These are phyloP conservation scores for Mycena chlorophos DNA, from an alignment of 768 basidiomycete species.

Conservation along the genomic window DNA sequence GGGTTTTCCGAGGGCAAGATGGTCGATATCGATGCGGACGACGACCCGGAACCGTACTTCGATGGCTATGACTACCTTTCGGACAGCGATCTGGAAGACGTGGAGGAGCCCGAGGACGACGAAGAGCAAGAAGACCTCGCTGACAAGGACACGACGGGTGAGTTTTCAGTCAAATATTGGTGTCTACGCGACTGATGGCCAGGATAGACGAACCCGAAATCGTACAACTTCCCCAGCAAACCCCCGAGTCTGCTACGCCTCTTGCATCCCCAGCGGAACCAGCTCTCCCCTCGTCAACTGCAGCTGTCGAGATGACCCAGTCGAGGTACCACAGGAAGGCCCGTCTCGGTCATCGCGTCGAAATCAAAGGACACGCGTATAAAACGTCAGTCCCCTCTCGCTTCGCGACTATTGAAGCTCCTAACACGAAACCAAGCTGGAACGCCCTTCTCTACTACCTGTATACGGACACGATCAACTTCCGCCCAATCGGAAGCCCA, in stretches of 20 bases:
- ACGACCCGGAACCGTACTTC: not conserved
- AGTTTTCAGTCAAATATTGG: no score
- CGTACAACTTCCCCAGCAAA: no score
- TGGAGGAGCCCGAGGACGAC: not conserved
- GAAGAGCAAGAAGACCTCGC: not conserved
- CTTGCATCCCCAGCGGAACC: no score
- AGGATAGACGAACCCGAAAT: no score
- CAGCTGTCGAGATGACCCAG: not conserved
- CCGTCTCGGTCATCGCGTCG: conserved; percentile 2
- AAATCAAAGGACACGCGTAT: conserved; percentile 12
- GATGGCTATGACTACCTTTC: conserved; percentile 10
- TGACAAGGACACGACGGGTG: not conserved
- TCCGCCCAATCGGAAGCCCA: not conserved
- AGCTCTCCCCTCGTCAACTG: not conserved
- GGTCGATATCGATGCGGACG: conserved; percentile 7
- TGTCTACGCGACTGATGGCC: no score
- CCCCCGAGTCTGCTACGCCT: no score
- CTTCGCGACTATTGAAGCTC: not conserved
- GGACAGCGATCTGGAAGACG: conserved; percentile 17
- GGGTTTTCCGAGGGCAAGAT: conserved; percentile 7
- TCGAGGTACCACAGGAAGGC: not conserved
- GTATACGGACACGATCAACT: conserved; percentile 10
- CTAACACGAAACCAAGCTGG: conserved; percentile 1
- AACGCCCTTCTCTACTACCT: conserved; percentile 17
- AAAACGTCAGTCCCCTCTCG: conserved; percentile 5